phyloP scores from a whole-genome alignment of 1,284 basidiomycete genomes.

The Boletus smithii region DNA sequence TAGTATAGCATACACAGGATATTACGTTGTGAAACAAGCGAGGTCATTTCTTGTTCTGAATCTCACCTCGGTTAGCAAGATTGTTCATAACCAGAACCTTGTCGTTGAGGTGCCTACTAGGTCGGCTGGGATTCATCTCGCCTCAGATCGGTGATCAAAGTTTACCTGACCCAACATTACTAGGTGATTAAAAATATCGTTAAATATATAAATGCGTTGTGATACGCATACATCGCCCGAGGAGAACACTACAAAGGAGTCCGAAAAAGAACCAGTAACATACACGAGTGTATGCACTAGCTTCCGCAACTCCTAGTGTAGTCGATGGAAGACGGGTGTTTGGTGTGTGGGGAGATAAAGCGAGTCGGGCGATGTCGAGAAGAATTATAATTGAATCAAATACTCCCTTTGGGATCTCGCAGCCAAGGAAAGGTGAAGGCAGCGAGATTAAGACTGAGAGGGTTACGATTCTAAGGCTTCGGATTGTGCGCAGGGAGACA shows the following conservation, averaged over 20 bases:
- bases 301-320: slow-evolving; percentile 6
- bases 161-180: too few relatives aligned
- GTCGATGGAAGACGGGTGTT: neutral
- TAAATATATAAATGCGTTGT: neutral
- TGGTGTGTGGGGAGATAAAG: neutral
- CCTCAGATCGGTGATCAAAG: too few relatives aligned
- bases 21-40: too few relatives aligned
- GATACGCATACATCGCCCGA: slow-evolving; percentile 2
- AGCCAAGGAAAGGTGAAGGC: neutral
- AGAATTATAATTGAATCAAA: neutral
- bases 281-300: neutral
- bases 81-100: too few relatives aligned
- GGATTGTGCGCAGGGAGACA: too few relatives aligned
- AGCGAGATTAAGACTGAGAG: slow-evolving; percentile 1
- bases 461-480: neutral
- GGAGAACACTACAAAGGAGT: slow-evolving; percentile 4
- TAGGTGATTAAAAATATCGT: too few relatives aligned
- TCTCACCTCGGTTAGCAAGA: too few relatives aligned
- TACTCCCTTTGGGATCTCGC: neutral
- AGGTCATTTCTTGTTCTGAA: too few relatives aligned
- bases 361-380: neutral
- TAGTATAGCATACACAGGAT: too few relatives aligned
- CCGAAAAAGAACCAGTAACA: slow-evolving; percentile 10
- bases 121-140: too few relatives aligned
- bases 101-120: too few relatives aligned